Conservation (phyloP, 2,329 filamentous ascomycete species). For the Hypoxylon sp. region DNA sequence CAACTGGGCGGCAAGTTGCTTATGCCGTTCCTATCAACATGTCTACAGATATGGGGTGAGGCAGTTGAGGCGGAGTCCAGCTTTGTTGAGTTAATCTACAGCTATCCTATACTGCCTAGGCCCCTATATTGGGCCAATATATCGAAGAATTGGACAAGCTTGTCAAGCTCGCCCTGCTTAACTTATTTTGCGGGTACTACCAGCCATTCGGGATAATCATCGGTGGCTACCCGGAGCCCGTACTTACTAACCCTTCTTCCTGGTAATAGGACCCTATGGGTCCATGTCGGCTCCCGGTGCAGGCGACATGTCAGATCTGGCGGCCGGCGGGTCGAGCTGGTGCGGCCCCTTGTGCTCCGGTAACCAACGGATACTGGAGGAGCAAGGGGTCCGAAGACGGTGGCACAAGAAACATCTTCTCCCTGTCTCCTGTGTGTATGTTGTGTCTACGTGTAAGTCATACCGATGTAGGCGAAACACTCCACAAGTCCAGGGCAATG, state of each 20-base stretch:
- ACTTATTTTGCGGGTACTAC: slow-evolving; percentile 11
- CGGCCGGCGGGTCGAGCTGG: slow-evolving; percentile 34
- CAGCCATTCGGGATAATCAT: slow-evolving; percentile 34
- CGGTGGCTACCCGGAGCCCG: slow-evolving; percentile 44
- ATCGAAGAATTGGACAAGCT: slow-evolving; percentile 30
- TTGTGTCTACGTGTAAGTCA: slow-evolving; percentile 21
- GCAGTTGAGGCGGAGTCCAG: slow-evolving; percentile 3
- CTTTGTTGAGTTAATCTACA: neutral
- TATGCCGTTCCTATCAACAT: slow-evolving; percentile 12
- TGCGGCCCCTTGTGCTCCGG: slow-evolving; percentile 30
- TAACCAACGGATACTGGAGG: slow-evolving; percentile 23
- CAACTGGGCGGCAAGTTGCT: slow-evolving; percentile 32
- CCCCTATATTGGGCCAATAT: neutral
- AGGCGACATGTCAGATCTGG: slow-evolving; percentile 50
- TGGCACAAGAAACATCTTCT: slow-evolving; percentile 13
- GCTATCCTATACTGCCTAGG: neutral
- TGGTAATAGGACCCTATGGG: slow-evolving; percentile 36
- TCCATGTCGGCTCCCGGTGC: slow-evolving; percentile 44
- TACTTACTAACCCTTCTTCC: slow-evolving; percentile 16
- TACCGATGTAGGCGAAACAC: slow-evolving; percentile 12
- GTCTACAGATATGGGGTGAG: neutral
- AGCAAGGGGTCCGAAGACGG: slow-evolving; percentile 21
- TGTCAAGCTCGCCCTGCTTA: slow-evolving; percentile 3
- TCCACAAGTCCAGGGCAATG: slow-evolving; percentile 7
- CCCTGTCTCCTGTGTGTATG: slow-evolving; percentile 13